Base-by-base conservation (phyloP, 2,329 filamentous ascomycete species). In the Alternaria arbusti region DNA sequence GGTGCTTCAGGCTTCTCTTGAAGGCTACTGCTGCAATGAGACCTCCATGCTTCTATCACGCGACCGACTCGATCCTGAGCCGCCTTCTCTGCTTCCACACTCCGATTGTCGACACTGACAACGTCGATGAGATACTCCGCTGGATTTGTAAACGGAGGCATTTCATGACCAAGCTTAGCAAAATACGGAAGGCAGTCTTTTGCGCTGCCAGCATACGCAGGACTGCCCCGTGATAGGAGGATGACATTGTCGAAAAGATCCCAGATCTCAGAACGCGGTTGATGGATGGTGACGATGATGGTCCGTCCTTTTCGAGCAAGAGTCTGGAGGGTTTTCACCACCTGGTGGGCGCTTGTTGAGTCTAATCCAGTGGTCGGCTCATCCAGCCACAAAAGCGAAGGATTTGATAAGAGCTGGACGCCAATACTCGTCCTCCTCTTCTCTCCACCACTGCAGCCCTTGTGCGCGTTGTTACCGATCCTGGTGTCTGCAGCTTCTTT, bases 191-290 rank as follows among this genome's bases (percentile, higher is more conserved):
- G 75, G 52, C 88, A 90, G 3, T 85, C 84, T 4, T 82, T 78
- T 25, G 86, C 84, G 1, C 82, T 80, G 0, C 91, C 91, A 22
- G 89, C 89, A 70, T 90, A 94, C 0, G 93, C 86, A 0, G 89
- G 87, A 32, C 85, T 86, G 0, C 91, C 91, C 69, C 84, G 86
- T 2, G 90, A 89, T 4, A 94, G 77, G 12, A 94, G 83, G 10
- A 93, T 83, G 8, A 94, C 83, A 62, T 89, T 88, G 75, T 94
- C 91, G 72, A 94, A 92, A 15, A 93, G 84, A 30, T 87, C 86
- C 91, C 91, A 94, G 13, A 94, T 94, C 75, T 94, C 91, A 0
- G 90, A 93, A 20, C 91, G 85, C 20, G 91, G 91, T 66, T 93
- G 90, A 74, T 94, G 91, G 36, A 94, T 91, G 0, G 90, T 93